phyloP scores from a whole-genome alignment of 179 eudicot species.

The Spergularia azorica region DNA sequence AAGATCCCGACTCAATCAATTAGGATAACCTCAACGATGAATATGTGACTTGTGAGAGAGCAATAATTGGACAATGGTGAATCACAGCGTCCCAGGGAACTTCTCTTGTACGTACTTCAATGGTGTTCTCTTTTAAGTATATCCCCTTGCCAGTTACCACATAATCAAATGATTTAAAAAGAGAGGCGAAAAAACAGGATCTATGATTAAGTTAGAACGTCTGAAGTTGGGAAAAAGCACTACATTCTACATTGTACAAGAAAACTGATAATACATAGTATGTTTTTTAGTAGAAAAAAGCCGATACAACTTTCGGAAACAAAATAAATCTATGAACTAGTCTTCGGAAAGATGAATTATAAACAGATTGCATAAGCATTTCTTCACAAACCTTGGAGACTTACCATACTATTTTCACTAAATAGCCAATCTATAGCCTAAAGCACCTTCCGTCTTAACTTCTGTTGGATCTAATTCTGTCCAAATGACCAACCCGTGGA shows the following conservation, averaged over 20 bases:
- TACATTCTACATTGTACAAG: constrained; percentile 40
- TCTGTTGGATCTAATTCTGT: constrained; percentile 65
- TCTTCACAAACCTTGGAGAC: constrained; percentile 4
- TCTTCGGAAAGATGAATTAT: constrained; percentile 25
- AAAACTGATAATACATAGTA: constrained; percentile 15
- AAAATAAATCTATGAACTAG: background rate
- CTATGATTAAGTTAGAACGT: constrained; percentile 6
- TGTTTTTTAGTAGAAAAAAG: background rate
- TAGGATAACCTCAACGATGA: too few species aligned
- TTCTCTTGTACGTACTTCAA: too few species aligned
- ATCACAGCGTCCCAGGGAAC: too few species aligned
- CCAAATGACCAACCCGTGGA: constrained; percentile 51
- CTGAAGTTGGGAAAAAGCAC: constrained; percentile 15
- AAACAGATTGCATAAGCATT: constrained; percentile 25
- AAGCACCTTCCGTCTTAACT: constrained; percentile 37
- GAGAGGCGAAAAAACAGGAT: background rate
- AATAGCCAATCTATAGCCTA: constrained; percentile 25
- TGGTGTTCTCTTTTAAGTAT: background rate
- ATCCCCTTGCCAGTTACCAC: background rate
- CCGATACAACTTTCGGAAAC: constrained; percentile 7
- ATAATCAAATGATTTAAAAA: background rate
- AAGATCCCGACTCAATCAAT: too few species aligned
- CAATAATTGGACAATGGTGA: too few species aligned
- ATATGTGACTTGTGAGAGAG: too few species aligned
- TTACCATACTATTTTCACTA: constrained; percentile 23